phyloP scores from a whole-genome alignment of 768 basidiomycete species.

The Cubamyces lactineus region DNA sequence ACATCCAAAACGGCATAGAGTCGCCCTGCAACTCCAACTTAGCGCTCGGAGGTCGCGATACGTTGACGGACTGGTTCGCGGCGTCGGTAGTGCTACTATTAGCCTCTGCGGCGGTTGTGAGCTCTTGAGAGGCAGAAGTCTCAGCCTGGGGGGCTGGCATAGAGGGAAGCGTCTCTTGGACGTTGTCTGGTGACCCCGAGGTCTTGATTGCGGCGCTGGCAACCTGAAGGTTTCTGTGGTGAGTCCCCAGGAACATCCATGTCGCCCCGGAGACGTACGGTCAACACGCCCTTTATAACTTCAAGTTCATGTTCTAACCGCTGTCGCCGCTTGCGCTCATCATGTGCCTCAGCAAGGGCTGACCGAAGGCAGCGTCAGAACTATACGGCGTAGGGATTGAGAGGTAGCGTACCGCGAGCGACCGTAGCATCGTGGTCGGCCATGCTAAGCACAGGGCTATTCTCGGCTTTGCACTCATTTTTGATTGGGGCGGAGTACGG shows the following conservation, averaged over 20 bases:
- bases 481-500: background rate
- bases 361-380: background rate
- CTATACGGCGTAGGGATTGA: background rate
- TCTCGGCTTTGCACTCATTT: background rate
- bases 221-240: background rate
- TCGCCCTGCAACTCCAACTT: background rate
- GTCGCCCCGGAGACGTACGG: background rate
- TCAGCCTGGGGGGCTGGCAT: background rate
- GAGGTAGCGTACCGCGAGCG: background rate
- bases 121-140: background rate
- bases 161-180: background rate
- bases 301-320: background rate
- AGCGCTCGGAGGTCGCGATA: background rate
- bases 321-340: background rate
- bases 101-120: background rate
- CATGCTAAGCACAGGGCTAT: background rate
- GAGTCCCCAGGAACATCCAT: background rate
- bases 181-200: background rate
- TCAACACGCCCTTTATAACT: background rate
- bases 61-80: background rate
- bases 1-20: background rate
- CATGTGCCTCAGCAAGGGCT: conserved; percentile 6
- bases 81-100: too few species aligned
- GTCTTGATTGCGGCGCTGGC: background rate
- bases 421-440: conserved; percentile 2